Evolutionary conservation across 129 eudicot genomes (phyloP).

Genomic region (Flaveria ramosissima): DNA sequence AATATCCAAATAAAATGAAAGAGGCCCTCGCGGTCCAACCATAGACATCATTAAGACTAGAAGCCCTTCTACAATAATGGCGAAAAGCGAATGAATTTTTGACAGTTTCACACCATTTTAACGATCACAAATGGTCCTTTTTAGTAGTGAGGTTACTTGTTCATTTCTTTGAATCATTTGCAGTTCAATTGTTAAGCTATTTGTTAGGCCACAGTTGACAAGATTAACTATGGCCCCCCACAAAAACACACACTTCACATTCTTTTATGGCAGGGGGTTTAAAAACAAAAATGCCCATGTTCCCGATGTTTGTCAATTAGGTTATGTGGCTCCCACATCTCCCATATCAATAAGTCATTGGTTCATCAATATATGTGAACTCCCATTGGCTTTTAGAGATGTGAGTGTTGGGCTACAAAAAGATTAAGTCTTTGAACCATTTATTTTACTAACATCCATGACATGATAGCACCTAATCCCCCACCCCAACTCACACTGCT

Average conservation of each 20-base stretch:
- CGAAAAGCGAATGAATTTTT: no score
- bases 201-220: not conserved
- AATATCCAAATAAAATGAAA: not conserved
- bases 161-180: no score
- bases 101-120: no score
- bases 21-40: no score
- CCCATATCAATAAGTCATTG: conserved; percentile 11
- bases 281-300: conserved; percentile 31
- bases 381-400: not conserved
- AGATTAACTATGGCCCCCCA: not conserved
- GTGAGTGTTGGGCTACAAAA: conserved; percentile 10
- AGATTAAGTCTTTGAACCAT: not conserved
- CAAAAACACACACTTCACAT: conserved; percentile 13
- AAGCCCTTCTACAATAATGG: not conserved
- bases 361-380: conserved; percentile 7
- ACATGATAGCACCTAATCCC: conserved; percentile 32
- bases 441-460: conserved; percentile 16
- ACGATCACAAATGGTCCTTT: no score
- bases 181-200: no score
- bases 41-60: not conserved
- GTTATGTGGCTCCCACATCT: conserved; percentile 20
- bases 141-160: no score
- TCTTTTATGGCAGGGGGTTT: conserved; percentile 26
- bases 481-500: conserved; percentile 29
- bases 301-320: conserved; percentile 8